Percentiles rank a stretch among this genome's conserved stretches.
Evolutionary conservation across 2,329 filamentous ascomycete genomes (phyloP).

Genomic region (Apiospora sp.): DNA sequence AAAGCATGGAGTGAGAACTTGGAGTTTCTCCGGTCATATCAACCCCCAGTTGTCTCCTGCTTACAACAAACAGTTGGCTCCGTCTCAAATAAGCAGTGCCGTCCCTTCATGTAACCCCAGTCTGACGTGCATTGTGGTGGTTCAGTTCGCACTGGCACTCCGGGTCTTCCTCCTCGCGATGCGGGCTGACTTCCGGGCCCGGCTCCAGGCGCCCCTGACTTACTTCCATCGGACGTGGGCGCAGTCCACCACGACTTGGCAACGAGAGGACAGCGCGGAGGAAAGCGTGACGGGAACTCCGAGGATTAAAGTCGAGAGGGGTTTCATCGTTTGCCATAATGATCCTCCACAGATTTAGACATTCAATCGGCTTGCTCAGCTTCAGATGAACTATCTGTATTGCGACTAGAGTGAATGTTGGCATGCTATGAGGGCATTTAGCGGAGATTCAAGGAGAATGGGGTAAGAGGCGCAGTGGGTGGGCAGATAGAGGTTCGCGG

Average conservation of each 20-base stretch:
- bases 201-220: not conserved
- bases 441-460: no score
- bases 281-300: not conserved
- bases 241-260: not conserved
- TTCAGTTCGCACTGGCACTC: no score
- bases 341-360: not conserved
- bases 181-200: not conserved
- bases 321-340: not conserved
- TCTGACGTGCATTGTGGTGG: no score
- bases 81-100: no score
- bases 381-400: not conserved
- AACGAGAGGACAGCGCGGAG: not conserved
- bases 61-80: no score
- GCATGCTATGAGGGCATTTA: no score
- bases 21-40: no score
- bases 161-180: conserved; percentile 24
- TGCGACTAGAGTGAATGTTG: not conserved
- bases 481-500: no score
- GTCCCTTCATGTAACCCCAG: no score
- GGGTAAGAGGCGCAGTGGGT: no score
- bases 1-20: no score
- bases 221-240: not conserved
- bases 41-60: no score
- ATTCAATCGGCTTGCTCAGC: not conserved
- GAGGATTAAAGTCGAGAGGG: not conserved